Base-by-base conservation (phyloP, 495 filamentous ascomycete species). In the Hypomontagnella monticulosa region DNA sequence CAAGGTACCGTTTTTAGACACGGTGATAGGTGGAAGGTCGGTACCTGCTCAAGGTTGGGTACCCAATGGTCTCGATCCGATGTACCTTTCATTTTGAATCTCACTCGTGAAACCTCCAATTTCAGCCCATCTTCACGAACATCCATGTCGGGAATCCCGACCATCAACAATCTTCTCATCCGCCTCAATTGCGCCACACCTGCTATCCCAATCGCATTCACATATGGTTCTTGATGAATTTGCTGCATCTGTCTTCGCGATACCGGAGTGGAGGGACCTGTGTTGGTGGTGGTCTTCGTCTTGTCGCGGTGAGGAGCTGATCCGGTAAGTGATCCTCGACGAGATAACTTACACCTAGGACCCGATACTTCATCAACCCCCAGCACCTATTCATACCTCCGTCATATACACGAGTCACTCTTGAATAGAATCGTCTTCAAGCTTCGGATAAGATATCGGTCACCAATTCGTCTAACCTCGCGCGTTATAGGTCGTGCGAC, bases 51-150 rank as follows among this genome's bases (percentile, higher is more conserved):
- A 30, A 16, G 19, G 18, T 46, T 37, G 4, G 30, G 33, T 47
- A 57, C 54, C 54, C 47, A 56, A 33, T 15, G 5, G 56, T 61
- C 58, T 56, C 33, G 43, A 36, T 38, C 16, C 11, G 34, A 38
- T 11, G 65, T 59, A 68, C 65, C 66, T 58, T 58, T 55, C 57
- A 34, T 23, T 46, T 69, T 60, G 57, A 62, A 54, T 65, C 68
- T 65, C 61, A 68, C 69, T 57, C 68, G 71, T 69, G 68, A 70
- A 71, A 73, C 68, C 64, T 73, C 57, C 58, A 60, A 63, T 73
- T 67, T 73, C 68, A 73, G 69, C 61, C 64, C 68, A 63, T 69
- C 67, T 36, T 41, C 53, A 46, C 44, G 38, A 37, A 46, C 55
- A 56, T 61, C 41, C 12, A 64, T 68, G 66, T 37, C 51, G n/a